Evolutionary conservation across 2,329 filamentous ascomycete species (phyloP), one percentile per base, ranked within the genome.

Genomic region (Cercospora canescens): DNA sequence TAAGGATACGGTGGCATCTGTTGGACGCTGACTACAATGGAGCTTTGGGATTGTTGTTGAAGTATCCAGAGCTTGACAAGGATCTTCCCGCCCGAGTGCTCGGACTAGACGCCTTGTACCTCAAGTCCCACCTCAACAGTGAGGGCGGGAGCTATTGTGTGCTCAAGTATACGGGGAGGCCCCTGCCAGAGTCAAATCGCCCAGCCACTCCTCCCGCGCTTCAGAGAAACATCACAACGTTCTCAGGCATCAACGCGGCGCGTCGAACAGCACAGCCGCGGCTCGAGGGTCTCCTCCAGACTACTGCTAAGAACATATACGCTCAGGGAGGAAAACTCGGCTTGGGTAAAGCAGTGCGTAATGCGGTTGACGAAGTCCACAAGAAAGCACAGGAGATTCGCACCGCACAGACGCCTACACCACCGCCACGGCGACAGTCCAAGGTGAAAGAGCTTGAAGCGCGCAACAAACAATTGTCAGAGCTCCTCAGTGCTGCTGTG

Each of bases 1-100:
- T 99, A 54, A 88, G 95, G 59, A 93, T 98, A 72, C 88, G 94
- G 64, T 97, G 94, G 94, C 88, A 94, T 72, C 81, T 99, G 37
- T 81, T 98, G 28, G 88, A 92, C 69, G 89, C 92, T 12, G 94
- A 98, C 77, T 97, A 97, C 74, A 94, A 95, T 1, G 86, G 88
- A 37, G 94, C 92, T 8, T 82, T 99, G 61, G 90, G 92, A 63
- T 81, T 96, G 1, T 82, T 98, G 28, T 85, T 98, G 1, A 92
- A 92, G 72, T 98, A 98, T 71, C 93, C 93, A 1, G 90, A 94
- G 16, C 70, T 70, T 6, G 69, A 69, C 14, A 69, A 68, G 28
- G 65, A 69, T 6, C 63, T 71, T 18, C 63, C 72, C 11, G 68
- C 76, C 18, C 87, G 91, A 70, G 34, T 50, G 32, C 65, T 81